Base-by-base conservation (phyloP, 1,284 basidiomycete genomes). In the Pisolithus thermaeus region DNA sequence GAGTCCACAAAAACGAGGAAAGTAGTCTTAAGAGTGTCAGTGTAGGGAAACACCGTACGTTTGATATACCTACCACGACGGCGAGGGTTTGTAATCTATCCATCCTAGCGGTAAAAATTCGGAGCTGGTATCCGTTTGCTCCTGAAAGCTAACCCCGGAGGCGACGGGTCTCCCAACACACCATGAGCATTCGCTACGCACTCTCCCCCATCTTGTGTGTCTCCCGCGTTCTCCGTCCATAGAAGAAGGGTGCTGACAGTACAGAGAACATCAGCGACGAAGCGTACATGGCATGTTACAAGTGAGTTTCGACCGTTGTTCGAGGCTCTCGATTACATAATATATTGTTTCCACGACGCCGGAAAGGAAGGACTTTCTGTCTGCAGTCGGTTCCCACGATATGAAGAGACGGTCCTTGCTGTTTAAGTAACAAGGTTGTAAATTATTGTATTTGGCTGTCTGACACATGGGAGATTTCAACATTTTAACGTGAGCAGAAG, bases 1-100 rank as follows among this genome's bases (percentile, higher is more conserved):
- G 59, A 66, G 3, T 68, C 66, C 51, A 66, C 61, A 2, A 59
- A 49, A 14, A 63, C 49, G 39, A 66, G 49, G 50, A 66, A 66
- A 20, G 67, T 43, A 5, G 66, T 67, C 64, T 66, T 45, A 4
- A 11, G 40, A 27, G 27, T 6, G n/a, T 38, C 41, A 56, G 22
- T 45, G 28, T 45, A 27, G 18, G 41, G 28, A 18, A 32, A 32
- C 8, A 40, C 6, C 14, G 8, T 27, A n/a, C 3, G 39, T 46
- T 14, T 23, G 14, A 44, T 25, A 25, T 18, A 60, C 67, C 20
- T 7, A 69, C 64, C 51, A 66, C 58, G 14, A 66, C 22, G 37
- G 64, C 69, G 39, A 70, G 58, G 7, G 50, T 11, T 42, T 69
- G 67, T 16, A 66, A 25, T 3, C 65, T 58, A 8, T 63, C 53